phyloP scores from a whole-genome alignment of 148 eudicot species.

The Arctostaphylos glauca region DNA sequence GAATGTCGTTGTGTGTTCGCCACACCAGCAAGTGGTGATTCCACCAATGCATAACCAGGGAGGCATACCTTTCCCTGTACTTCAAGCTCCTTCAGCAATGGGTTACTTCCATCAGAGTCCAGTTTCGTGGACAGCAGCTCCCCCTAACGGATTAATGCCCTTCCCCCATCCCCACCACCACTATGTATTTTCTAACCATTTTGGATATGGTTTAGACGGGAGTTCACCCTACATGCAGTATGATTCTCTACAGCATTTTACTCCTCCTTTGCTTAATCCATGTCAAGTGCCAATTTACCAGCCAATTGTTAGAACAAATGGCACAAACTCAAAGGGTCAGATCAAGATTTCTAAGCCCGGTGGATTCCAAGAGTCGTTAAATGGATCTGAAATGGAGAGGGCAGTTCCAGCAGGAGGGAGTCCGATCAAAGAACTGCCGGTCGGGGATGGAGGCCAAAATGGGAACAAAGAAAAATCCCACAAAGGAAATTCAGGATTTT shows the following conservation, averaged over 20 bases:
- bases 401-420: slow-evolving; percentile 23
- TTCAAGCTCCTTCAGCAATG: slow-evolving; percentile 63
- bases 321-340: slow-evolving; percentile 41
- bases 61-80: slow-evolving; percentile 54
- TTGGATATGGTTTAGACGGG: slow-evolving; percentile 53
- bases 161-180: slow-evolving; percentile 72
- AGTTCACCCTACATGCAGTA: slow-evolving; percentile 63
- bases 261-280: slow-evolving; percentile 50
- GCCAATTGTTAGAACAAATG: slow-evolving; percentile 46
- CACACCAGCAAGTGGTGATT: slow-evolving; percentile 35
- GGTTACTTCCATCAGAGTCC: slow-evolving; percentile 78
- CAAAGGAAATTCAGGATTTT: slow-evolving; percentile 55
- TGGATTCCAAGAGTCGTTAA: slow-evolving; percentile 27
- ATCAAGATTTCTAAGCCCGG: slow-evolving; percentile 22
- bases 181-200: slow-evolving; percentile 55
- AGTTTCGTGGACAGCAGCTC: slow-evolving; percentile 67
- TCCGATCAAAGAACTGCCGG: slow-evolving; percentile 25
- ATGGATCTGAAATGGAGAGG: slow-evolving; percentile 34
- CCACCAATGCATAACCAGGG: slow-evolving; percentile 58
- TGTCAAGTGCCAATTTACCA: slow-evolving; percentile 63
- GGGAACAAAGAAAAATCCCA: slow-evolving; percentile 30
- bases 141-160: slow-evolving; percentile 61
- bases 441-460: slow-evolving; percentile 26
- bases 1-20: slow-evolving; percentile 29
- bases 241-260: slow-evolving; percentile 60